Percentiles rank a stretch among this genome's conserved stretches.
phyloP scores from a whole-genome alignment of 441 rosid species.

The Erysimum cheiri region DNA sequence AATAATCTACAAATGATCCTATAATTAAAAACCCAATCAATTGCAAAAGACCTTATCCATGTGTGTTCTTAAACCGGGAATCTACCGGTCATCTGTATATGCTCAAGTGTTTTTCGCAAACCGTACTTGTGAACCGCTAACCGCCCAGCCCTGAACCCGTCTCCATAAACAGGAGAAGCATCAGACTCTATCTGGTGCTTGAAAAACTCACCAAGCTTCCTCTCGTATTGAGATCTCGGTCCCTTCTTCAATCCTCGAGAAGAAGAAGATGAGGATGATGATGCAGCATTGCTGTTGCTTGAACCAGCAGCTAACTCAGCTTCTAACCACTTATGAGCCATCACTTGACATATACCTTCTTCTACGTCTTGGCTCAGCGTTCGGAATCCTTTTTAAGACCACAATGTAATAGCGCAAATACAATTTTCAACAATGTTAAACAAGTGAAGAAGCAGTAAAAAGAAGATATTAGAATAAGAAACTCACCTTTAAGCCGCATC shows the following conservation, averaged over 20 bases:
- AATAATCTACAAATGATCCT: slow-evolving; percentile 39
- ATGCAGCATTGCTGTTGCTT: slow-evolving; percentile 40
- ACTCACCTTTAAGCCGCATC: slow-evolving; percentile 71
- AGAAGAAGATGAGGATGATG: slow-evolving; percentile 52
- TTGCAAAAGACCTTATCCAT: slow-evolving; percentile 16
- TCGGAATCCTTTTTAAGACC: slow-evolving; percentile 58
- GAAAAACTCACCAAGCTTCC: slow-evolving; percentile 72
- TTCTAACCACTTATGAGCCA: slow-evolving; percentile 82
- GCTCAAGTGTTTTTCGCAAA: slow-evolving; percentile 64
- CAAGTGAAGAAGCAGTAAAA: slow-evolving; percentile 3
- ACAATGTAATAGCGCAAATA: slow-evolving; percentile 19
- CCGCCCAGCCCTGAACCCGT: slow-evolving; percentile 72
- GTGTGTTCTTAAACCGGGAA: slow-evolving; percentile 57
- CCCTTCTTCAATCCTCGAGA: slow-evolving; percentile 47
- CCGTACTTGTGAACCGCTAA: slow-evolving; percentile 67
- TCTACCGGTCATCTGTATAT: slow-evolving; percentile 63
- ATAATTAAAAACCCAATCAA: slow-evolving; percentile 9
- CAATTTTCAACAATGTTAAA: slow-evolving; percentile 18
- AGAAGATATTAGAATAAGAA: not conserved
- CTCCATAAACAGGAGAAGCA: slow-evolving; percentile 76
- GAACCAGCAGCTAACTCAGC: slow-evolving; percentile 51
- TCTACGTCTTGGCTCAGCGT: slow-evolving; percentile 80
- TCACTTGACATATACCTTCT: slow-evolving; percentile 89
- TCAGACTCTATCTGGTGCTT: slow-evolving; percentile 73
- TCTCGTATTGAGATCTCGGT: slow-evolving; percentile 56